phyloP scores from a whole-genome alignment of 768 basidiomycete genomes.

The Podaxis pistillaris region DNA sequence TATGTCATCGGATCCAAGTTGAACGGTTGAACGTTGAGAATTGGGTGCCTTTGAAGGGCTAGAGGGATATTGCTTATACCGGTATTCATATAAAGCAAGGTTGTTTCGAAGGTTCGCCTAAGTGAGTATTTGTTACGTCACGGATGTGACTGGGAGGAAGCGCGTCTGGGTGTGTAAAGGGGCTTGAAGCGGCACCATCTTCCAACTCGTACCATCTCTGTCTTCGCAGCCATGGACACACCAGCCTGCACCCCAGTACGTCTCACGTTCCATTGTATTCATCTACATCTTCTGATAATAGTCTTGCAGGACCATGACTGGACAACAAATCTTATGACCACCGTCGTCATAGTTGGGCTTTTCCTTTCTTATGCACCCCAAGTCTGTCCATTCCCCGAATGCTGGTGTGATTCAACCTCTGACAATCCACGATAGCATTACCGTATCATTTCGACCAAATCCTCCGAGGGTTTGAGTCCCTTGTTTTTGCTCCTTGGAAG shows the following conservation, averaged over 20 bases:
- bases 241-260: constrained; percentile 1
- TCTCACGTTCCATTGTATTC: background rate
- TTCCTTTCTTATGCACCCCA: constrained; percentile 85
- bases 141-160: background rate
- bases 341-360: constrained; percentile 67
- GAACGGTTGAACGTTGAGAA: too few species aligned
- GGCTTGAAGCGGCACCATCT: too few species aligned
- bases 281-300: background rate
- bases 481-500: constrained; percentile 89
- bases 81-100: too few species aligned
- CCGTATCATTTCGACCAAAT: constrained; percentile 73
- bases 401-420: background rate
- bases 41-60: too few species aligned
- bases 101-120: too few species aligned
- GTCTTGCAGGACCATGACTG: constrained; percentile 67
- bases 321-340: constrained; percentile 62
- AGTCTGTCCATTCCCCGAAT: constrained; percentile 31
- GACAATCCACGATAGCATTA: constrained; percentile 48
- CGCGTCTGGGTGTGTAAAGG: too few species aligned
- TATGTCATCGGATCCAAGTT: too few species aligned
- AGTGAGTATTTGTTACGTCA: background rate
- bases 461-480: constrained; percentile 89
- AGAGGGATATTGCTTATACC: too few species aligned
- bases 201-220: background rate
- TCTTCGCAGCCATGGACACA: background rate